Base-by-base conservation (phyloP, 164 flowering plant genomes). In the Vitis rotundifolia region DNA sequence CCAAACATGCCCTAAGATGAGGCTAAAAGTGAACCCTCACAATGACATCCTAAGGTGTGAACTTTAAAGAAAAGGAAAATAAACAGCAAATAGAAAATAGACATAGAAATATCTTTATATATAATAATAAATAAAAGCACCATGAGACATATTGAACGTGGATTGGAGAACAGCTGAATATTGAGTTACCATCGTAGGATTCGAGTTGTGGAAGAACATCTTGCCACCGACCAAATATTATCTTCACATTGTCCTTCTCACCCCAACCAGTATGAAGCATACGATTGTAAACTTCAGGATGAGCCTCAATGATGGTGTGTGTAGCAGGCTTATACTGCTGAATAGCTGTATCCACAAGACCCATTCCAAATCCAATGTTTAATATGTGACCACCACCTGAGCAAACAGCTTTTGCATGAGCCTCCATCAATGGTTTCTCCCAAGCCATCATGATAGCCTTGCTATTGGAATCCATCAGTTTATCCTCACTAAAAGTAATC, bases 361-460 rank as follows among this genome's bases (percentile, higher is more conserved):
- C 99, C 99, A 91, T 90, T n/a, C 99, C 99, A 76, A 93, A 95
- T 58, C 99, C 98, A 70, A 93, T 79, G 71, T 95, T 95, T 75
- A 90, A 71, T 63, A 91, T 63, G 67, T 85, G 88, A 65, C 97
- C 97, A 68, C 92, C 94, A 11, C 78, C 72, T 47, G 88, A 88
- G 80, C 97, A 91, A 68, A 93, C 78, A 67, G 97, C 97, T 76
- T 86, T 95, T 3, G 98, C 98, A 78, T 93, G 98, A 78, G 97
- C 92, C 79, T 93, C 98, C 99, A 95, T 95, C 73, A 91, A 77
- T 48, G 97, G 99, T 72, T 84, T 89, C 87, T 95, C 99, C 98
- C 98, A 93, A 29, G 93, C 97, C 99, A 95, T 95, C 99, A 95
- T 93, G 50, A 93, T 71, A 51, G 98, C 99, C 75, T 95, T 93